Conservation (phyloP, 23 red algal species). For the Gracilaria domingensis region DNA sequence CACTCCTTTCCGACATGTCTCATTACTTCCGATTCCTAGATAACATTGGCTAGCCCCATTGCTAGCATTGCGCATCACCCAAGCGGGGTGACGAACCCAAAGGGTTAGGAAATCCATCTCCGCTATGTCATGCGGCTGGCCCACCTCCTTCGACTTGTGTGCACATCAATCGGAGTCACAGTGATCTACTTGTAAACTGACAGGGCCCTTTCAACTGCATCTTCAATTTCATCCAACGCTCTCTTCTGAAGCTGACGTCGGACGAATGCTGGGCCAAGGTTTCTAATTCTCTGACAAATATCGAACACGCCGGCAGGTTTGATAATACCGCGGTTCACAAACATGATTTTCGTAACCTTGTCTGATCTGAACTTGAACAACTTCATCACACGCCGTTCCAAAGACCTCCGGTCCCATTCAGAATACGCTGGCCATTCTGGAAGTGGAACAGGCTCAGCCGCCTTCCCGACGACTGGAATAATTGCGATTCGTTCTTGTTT, state of each 20-base stretch:
- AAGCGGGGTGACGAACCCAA: too few relatives aligned
- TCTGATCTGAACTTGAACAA: neutral
- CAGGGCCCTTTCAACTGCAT: neutral
- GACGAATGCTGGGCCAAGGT: neutral
- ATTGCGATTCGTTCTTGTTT: constrained; percentile 23
- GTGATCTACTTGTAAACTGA: neutral
- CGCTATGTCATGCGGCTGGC: too few relatives aligned
- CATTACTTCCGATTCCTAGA: too few relatives aligned
- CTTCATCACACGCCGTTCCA: neutral
- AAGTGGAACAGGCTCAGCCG: neutral
- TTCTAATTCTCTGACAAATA: neutral
- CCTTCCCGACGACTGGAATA: constrained; percentile 33
- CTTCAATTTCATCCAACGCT: neutral
- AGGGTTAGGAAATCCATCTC: too few relatives aligned
- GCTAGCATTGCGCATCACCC: too few relatives aligned
- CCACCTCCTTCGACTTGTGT: too few relatives aligned
- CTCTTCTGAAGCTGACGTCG: neutral
- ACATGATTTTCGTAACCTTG: neutral
- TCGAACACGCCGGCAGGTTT: neutral
- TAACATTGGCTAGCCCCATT: too few relatives aligned
- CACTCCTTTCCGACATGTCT: too few relatives aligned
- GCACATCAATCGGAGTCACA: too few relatives aligned
- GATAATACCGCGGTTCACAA: neutral
- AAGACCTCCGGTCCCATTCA: neutral
- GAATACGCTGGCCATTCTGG: constrained; percentile 21